Evolutionary conservation across 768 basidiomycete species (phyloP), one percentile per base, ranked within the genome.

Genomic region (Strobilomyces confusus): DNA sequence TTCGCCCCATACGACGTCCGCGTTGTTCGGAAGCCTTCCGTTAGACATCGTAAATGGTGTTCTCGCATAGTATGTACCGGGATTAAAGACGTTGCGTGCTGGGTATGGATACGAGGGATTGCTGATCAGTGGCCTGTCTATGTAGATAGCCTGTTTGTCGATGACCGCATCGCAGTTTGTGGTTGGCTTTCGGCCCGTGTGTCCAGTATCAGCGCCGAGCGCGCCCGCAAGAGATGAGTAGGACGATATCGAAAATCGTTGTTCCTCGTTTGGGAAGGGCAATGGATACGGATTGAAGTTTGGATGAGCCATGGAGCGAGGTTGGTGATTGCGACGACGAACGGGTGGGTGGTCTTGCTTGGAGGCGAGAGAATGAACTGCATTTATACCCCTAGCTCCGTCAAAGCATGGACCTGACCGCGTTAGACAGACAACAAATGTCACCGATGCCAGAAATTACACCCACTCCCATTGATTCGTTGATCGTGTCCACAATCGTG

Each of bases 61-160:
- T 17, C 41, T 51, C 23, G 50, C 36, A 20, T 30, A 42, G 47
- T 59, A 68, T 5, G 67, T 49, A 15, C 45, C 54, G 25, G 62
- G 55, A 41, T 70, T 63, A 0, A 70, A 29, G 26, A 67, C 57
- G 46, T 69, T 71, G 26, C 67, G 58, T 25, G 58, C 64, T 4
- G 67, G 69, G 37, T 69, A 69, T 37, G 67, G 67, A 48, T 69
- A 70, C 22, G 54, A 48, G 25, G 59, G 56, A 19, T 53, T 62
- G 9, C 23, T 57, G 52, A 64, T 38, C 8, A 64, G 66, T 25
- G 57, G 51, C 9, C 15, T 44, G 13, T 51, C 25, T 12, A 53
- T 22, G 38, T 67, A 69, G 36, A 69, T 59, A 17, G 56, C 7
- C 47, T 48, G 50, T 36, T 49, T 41, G 20, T 55, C 51, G 40